These are phyloP conservation scores for Phytophthora cryptogea DNA, from an alignment of 352 stramenopile genomes.

Conservation along the genomic window DNA sequence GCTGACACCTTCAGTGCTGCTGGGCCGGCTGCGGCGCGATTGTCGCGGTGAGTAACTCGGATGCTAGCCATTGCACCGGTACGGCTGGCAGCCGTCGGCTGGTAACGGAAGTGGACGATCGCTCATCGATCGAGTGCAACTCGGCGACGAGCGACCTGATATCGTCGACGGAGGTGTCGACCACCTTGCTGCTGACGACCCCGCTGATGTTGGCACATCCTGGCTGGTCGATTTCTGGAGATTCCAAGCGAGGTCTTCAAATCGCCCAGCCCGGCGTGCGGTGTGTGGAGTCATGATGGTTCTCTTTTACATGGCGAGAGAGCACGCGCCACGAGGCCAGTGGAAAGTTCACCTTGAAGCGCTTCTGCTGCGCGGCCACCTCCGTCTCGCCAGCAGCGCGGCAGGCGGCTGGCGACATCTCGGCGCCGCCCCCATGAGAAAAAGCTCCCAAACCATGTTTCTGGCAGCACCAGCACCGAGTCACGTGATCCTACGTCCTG, in stretches of 20 bases:
- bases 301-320: not conserved
- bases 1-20: not conserved
- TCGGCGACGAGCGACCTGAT: constrained; percentile 27
- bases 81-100: no score
- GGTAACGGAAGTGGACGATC: not conserved
- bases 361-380: not conserved
- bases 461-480: not conserved
- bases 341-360: constrained; percentile 20
- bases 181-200: constrained; percentile 16
- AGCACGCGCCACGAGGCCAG: constrained; percentile 10
- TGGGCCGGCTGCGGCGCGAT: not conserved
- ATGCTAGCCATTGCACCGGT: no score
- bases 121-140: constrained; percentile 5
- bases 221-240: constrained; percentile 16
- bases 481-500: not conserved
- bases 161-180: constrained; percentile 18
- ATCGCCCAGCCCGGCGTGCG: not conserved
- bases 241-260: constrained; percentile 7
- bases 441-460: constrained; percentile 12
- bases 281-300: not conserved
- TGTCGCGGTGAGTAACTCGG: constrained; percentile 6
- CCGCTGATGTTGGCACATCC: constrained; percentile 16
- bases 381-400: constrained; percentile 7
- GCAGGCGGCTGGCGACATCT: constrained; percentile 1
- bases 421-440: constrained; percentile 25